Evolutionary conservation across 345 rosid genomes (phyloP), one percentile per base, ranked within the genome.

Genomic region (Gossypium australe): DNA sequence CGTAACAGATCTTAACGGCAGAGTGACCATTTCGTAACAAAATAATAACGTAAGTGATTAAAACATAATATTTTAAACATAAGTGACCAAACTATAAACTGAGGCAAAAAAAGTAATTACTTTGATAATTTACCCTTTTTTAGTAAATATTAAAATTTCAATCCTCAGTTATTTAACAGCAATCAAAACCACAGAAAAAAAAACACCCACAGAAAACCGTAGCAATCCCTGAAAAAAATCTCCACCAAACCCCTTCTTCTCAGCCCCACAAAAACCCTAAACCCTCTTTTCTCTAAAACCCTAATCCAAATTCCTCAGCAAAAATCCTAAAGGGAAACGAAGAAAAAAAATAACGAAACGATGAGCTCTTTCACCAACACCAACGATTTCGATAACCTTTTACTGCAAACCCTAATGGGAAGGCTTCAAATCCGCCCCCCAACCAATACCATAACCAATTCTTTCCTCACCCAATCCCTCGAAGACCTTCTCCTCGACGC

Each of bases 401-500:
- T 93, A 6, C 87, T 93, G 81, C 96, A 87, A 81, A 83, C 92
- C 83, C 83, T 95, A 29, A 86, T 95, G 80, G 92, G 91, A 53
- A 92, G 97, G 44, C 98, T 95, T 81, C 99, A 93, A 77, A 85
- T 92, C 77, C 86, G 86, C 43, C 87, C 90, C 3, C 90, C 89
- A 3, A 80, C 75, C 75, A 83, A 77, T 66, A 87, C 84, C 20
- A 80, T 86, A 22, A 82, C 72, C 73, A 82, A 79, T 61, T 86
- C 89, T 17, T 82, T 81, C 52, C 83, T 88, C 82, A 73, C 94
- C 57, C 91, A 89, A 80, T 87, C 98, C 72, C 93, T 95, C 47
- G 98, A 95, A 29, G 93, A 90, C 82, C 85, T 93, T 62, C 90
- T 91, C 73, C 82, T 89, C 75, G 92, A 89, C 75, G 85, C 88